phyloP scores from a whole-genome alignment of 352 stramenopile species.

The Pythium periplocum region DNA sequence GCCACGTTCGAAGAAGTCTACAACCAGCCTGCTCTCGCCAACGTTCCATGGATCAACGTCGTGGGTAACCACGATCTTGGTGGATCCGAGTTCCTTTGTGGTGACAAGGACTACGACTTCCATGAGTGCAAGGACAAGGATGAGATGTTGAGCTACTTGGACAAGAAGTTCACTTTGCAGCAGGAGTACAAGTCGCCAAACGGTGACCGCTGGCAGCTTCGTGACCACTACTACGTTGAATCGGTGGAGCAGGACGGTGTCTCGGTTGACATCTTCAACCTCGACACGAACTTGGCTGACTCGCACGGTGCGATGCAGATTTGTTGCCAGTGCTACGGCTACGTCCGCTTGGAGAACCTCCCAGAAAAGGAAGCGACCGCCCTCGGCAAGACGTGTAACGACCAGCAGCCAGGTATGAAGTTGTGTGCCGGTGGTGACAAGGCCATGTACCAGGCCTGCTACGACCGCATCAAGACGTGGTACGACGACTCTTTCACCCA shows the following conservation, averaged over 20 bases:
- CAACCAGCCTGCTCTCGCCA: slow-evolving; percentile 62
- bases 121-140: slow-evolving; percentile 61
- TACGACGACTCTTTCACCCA: slow-evolving; percentile 68
- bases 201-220: slow-evolving; percentile 69
- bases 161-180: slow-evolving; percentile 79
- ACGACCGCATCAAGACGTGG: slow-evolving; percentile 70
- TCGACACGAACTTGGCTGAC: slow-evolving; percentile 84
- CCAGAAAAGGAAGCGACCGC: slow-evolving; percentile 36
- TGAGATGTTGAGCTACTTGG: slow-evolving; percentile 78
- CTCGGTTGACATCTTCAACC: slow-evolving; percentile 85
- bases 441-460: slow-evolving; percentile 77
- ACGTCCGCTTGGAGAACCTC: slow-evolving; percentile 62
- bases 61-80: slow-evolving; percentile 86
- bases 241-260: slow-evolving; percentile 70
- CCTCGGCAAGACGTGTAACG: slow-evolving; percentile 70
- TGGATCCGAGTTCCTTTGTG: slow-evolving; percentile 80
- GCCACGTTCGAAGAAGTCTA: slow-evolving; percentile 85
- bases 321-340: slow-evolving; percentile 87
- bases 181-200: slow-evolving; percentile 79
- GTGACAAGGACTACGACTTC: slow-evolving; percentile 86
- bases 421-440: slow-evolving; percentile 60
- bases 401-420: slow-evolving; percentile 50
- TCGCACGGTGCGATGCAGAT: slow-evolving; percentile 82
- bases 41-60: slow-evolving; percentile 84
- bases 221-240: slow-evolving; percentile 85